Conservation (phyloP, 805 yeast species). For the Torulaspora gathmanii region DNA sequence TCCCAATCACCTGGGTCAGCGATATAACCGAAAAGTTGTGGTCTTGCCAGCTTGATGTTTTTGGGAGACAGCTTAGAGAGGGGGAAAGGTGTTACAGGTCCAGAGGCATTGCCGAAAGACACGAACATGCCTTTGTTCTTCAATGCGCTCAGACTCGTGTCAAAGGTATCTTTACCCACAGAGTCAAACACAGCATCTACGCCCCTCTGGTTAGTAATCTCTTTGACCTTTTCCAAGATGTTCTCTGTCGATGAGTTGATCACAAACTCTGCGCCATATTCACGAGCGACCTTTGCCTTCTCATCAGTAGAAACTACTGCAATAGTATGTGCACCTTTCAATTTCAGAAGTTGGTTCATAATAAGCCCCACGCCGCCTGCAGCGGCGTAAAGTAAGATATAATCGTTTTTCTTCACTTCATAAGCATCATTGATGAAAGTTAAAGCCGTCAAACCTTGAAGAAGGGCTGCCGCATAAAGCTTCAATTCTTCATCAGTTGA, state of each 20-base stretch:
- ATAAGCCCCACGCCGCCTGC: constrained; percentile 92
- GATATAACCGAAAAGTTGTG: constrained; percentile 55
- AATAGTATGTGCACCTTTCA: constrained; percentile 72
- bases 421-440: constrained; percentile 66
- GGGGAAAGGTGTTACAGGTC: constrained; percentile 67
- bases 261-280: constrained; percentile 70
- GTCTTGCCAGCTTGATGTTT: constrained; percentile 62
- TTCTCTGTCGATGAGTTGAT: constrained; percentile 56
- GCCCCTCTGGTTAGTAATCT: constrained; percentile 62
- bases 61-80: constrained; percentile 51
- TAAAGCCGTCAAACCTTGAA: constrained; percentile 78
- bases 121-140: constrained; percentile 72
- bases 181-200: constrained; percentile 68
- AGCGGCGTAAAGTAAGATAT: constrained; percentile 79
- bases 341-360: constrained; percentile 57
- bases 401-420: constrained; percentile 63
- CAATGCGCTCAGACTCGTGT: constrained; percentile 53
- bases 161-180: constrained; percentile 73
- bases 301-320: constrained; percentile 78
- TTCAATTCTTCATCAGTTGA: constrained; percentile 47
- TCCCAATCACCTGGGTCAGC: constrained; percentile 53
- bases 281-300: constrained; percentile 61
- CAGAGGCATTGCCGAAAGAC: constrained; percentile 82
- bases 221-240: constrained; percentile 49
- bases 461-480: constrained; percentile 52